A percentile compares a stretch with the other conserved stretches of the same genome.
phyloP scores from a whole-genome alignment of 2,329 filamentous ascomycete species.

The Daldinia eschscholtzii region DNA sequence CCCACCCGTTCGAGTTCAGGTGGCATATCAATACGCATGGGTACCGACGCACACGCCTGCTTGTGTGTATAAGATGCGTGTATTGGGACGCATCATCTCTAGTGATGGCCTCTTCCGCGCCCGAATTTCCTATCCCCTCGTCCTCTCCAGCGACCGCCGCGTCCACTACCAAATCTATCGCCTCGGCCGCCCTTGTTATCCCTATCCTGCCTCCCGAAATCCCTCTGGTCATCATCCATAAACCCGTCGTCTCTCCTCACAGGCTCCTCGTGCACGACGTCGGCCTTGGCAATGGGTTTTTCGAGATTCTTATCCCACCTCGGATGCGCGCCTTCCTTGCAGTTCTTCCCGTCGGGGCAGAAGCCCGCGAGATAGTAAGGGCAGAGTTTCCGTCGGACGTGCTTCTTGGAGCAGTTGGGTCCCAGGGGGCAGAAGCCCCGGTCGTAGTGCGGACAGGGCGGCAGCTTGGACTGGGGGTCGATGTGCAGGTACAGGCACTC shows the following conservation, averaged over 20 bases:
- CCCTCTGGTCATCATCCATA: conserved; percentile 51
- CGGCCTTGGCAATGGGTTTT: conserved; percentile 78
- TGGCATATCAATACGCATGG: background rate
- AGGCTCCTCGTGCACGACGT: conserved; percentile 67
- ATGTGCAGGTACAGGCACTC: conserved; percentile 95
- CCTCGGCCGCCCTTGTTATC: conserved; percentile 51
- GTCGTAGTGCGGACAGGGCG: conserved; percentile 91
- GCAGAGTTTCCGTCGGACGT: conserved; percentile 85
- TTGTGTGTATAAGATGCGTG: background rate
- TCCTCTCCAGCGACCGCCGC: conserved; percentile 50
- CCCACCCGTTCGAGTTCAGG: background rate
- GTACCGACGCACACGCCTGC: background rate
- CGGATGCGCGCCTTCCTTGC: conserved; percentile 85
- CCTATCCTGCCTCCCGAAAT: conserved; percentile 47
- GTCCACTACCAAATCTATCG: conserved; percentile 54
- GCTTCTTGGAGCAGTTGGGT: conserved; percentile 87
- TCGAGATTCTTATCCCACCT: conserved; percentile 83
- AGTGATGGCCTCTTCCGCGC: conserved; percentile 52
- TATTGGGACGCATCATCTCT: background rate
- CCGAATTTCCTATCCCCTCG: conserved; percentile 53
- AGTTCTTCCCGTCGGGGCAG: conserved; percentile 84
- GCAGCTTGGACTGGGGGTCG: conserved; percentile 82
- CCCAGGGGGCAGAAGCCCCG: conserved; percentile 94
- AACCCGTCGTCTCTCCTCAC: conserved; percentile 59
- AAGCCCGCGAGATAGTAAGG: conserved; percentile 92